phyloP scores from a whole-genome alignment of 2,329 filamentous ascomycete genomes.

The Chaetomium olivaceum region DNA sequence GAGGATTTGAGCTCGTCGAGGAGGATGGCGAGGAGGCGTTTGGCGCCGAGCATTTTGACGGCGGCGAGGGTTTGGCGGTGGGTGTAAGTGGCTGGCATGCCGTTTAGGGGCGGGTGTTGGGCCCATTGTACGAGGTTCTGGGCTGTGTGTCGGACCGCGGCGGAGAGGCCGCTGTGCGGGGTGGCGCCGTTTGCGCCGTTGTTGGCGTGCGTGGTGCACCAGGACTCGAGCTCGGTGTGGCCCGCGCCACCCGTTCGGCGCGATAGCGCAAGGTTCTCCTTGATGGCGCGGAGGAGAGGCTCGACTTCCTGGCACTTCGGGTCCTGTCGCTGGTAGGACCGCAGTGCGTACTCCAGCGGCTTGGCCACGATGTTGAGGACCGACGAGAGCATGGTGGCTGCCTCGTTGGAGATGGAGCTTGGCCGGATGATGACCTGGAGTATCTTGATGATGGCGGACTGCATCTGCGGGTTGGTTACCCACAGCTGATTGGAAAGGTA shows the following conservation, averaged over 20 bases:
- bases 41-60: constrained; percentile 62
- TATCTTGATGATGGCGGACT: constrained; percentile 69
- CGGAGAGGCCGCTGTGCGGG: constrained; percentile 56
- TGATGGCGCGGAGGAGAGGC: constrained; percentile 66
- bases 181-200: constrained; percentile 29
- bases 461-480: constrained; percentile 62
- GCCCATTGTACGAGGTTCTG: constrained; percentile 68
- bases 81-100: constrained; percentile 66
- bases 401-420: constrained; percentile 69
- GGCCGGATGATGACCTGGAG: constrained; percentile 72
- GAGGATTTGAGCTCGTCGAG: constrained; percentile 68
- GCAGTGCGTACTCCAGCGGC: constrained; percentile 66
- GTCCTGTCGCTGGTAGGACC: constrained; percentile 65
- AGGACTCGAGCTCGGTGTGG: constrained; percentile 67
- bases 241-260: constrained; percentile 64
- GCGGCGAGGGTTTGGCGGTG: constrained; percentile 68
- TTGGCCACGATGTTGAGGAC: constrained; percentile 72
- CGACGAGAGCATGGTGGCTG: constrained; percentile 67
- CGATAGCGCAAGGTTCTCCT: constrained; percentile 57
- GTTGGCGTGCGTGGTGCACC: constrained; percentile 51
- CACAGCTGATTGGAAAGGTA: constrained; percentile 72
- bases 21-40: constrained; percentile 60
- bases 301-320: constrained; percentile 69
- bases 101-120: constrained; percentile 54
- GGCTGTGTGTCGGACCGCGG: constrained; percentile 61